Evolutionary conservation across 2,329 filamentous ascomycete genomes (phyloP).

Genomic region (Aureobasidium sp.): DNA sequence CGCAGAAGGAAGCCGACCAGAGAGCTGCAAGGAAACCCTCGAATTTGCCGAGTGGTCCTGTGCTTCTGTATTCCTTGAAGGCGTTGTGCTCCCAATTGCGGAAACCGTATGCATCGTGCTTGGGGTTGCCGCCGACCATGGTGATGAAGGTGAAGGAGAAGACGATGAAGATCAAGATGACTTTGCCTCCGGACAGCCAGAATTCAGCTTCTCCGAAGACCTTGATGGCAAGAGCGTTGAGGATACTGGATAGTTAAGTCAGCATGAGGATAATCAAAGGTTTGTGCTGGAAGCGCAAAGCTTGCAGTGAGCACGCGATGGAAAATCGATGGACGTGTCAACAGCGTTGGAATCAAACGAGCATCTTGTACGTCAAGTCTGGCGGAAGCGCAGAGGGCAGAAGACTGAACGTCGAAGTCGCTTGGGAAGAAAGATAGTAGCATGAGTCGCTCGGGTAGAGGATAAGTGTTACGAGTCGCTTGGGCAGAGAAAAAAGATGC

Average conservation of each 20-base stretch:
- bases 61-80: slow-evolving; percentile 26
- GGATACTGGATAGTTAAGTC: slow-evolving; percentile 18
- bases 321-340: background rate
- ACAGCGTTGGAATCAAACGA: background rate
- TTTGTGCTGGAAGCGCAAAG: no score
- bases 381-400: no score
- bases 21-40: slow-evolving; percentile 31
- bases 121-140: slow-evolving; percentile 28
- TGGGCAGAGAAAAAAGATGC: background rate
- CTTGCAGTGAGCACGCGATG: no score
- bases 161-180: slow-evolving; percentile 36
- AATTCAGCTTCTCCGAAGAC: slow-evolving; percentile 36
- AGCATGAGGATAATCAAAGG: background rate
- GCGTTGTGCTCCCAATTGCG: slow-evolving; percentile 32
- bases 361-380: no score
- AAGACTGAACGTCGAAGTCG: background rate
- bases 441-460: background rate
- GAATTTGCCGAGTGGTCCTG: slow-evolving; percentile 1
- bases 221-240: slow-evolving; percentile 40
- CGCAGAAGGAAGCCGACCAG: slow-evolving; percentile 37
- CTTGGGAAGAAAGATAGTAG: background rate
- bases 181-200: slow-evolving; percentile 46
- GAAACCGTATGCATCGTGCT: slow-evolving; percentile 36
- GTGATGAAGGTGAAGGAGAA: slow-evolving; percentile 27
- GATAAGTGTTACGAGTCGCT: background rate